These are phyloP conservation scores for Podaxis pistillaris DNA, from an alignment of 768 basidiomycete genomes.

Conservation along the genomic window DNA sequence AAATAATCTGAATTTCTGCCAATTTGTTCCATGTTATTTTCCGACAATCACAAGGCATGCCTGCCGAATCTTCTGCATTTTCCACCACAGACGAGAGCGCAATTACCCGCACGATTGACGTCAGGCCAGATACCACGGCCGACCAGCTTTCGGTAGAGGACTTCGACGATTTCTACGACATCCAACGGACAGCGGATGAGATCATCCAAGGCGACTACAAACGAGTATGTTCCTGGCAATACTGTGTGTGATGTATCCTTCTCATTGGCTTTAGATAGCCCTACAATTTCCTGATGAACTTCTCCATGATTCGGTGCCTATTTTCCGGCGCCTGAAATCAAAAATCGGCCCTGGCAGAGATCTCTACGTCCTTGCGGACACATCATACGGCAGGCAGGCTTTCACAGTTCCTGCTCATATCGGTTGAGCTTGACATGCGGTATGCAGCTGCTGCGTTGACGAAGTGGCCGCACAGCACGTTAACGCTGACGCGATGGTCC, in stretches of 20 bases:
- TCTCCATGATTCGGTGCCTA: slow-evolving; percentile 79
- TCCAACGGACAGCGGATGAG: slow-evolving; percentile 60
- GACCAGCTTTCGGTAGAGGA: slow-evolving; percentile 30
- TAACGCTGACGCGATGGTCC: slow-evolving; percentile 86
- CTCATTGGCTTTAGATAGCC: slow-evolving; percentile 55
- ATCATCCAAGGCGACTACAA: slow-evolving; percentile 65
- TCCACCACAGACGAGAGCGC: slow-evolving; percentile 44
- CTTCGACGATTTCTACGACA: slow-evolving; percentile 73
- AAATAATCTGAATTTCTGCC: not conserved
- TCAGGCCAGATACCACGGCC: slow-evolving; percentile 1
- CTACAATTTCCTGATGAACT: slow-evolving; percentile 97
- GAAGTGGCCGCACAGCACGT: slow-evolving; percentile 95
- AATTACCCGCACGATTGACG: slow-evolving; percentile 11
- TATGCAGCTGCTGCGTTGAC: slow-evolving; percentile 88
- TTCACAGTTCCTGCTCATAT: slow-evolving; percentile 6
- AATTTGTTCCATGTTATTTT: not conserved
- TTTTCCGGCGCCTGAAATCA: slow-evolving; percentile 67
- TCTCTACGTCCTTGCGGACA: slow-evolving; percentile 93
- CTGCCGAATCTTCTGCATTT: slow-evolving; percentile 38
- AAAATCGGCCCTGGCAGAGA: slow-evolving; percentile 47
- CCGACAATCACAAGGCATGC: slow-evolving; percentile 13
- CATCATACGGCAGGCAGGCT: slow-evolving; percentile 90
- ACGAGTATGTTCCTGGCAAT: slow-evolving; percentile 46
- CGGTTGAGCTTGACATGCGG: not conserved
- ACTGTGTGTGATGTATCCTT: not conserved